phyloP scores from a whole-genome alignment of 805 yeast genomes.

The Metschnikowia dekortorum region DNA sequence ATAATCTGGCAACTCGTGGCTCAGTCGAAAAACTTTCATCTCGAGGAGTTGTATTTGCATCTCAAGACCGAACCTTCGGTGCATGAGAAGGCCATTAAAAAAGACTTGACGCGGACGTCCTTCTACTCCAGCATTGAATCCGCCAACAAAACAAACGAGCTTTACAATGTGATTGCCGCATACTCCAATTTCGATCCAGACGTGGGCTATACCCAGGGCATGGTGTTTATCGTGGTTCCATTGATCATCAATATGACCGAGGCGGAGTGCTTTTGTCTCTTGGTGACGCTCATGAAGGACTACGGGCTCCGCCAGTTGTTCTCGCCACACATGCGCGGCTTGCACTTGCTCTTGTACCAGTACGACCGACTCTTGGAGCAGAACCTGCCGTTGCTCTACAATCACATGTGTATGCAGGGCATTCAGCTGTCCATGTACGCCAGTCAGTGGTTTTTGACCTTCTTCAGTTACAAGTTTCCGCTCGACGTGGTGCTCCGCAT shows the following conservation, averaged over 20 bases:
- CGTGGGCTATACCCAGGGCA: constrained; percentile 97
- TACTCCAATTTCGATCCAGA: constrained; percentile 85
- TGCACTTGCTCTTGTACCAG: constrained; percentile 79
- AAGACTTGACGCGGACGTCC: constrained; percentile 83
- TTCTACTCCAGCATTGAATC: constrained; percentile 59
- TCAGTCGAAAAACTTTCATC: constrained; percentile 62
- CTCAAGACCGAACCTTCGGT: constrained; percentile 48
- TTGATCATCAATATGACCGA: constrained; percentile 75
- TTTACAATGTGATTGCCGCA: constrained; percentile 74
- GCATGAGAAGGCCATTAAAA: constrained; percentile 70
- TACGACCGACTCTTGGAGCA: constrained; percentile 86
- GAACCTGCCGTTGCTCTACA: constrained; percentile 61
- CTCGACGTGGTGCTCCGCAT: constrained; percentile 81
- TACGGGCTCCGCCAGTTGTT: constrained; percentile 77
- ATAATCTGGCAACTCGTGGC: constrained; percentile 90
- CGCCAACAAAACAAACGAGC: constrained; percentile 55
- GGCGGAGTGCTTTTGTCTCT: constrained; percentile 76
- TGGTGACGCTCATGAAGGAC: constrained; percentile 77
- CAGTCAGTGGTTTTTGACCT: constrained; percentile 93
- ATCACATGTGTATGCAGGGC: constrained; percentile 81
- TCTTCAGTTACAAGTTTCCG: constrained; percentile 94
- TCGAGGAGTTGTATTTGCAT: constrained; percentile 55
- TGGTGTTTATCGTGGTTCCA: constrained; percentile 91
- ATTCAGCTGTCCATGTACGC: constrained; percentile 94
- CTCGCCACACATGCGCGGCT: constrained; percentile 90